Evolutionary conservation across 371 early-diverging fungal species (phyloP).

Genomic region (Homolaphlyctis polyrhiza): DNA sequence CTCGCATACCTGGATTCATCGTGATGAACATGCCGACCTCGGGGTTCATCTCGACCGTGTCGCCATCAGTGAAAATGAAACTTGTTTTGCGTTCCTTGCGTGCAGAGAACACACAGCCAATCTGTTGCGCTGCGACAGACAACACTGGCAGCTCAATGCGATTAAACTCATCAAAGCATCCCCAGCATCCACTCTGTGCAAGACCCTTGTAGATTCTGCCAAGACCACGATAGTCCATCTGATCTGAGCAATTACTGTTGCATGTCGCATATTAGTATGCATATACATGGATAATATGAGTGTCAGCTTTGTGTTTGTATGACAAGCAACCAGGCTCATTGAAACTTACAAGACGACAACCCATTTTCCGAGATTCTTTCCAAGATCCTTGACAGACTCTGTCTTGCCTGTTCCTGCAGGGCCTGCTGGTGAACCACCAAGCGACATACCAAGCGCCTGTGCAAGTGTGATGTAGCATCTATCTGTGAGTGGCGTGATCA

Average conservation of each 20-base stretch:
- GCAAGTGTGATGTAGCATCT: constrained; percentile 57
- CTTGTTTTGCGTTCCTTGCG: constrained; percentile 50
- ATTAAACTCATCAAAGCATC: constrained; percentile 70
- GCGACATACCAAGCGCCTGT: constrained; percentile 63
- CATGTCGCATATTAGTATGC: too few relatives aligned
- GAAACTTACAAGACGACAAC: constrained; percentile 65
- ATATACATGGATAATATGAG: too few relatives aligned
- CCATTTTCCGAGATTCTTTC: constrained; percentile 60
- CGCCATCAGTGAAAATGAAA: constrained; percentile 59
- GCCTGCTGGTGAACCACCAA: constrained; percentile 58
- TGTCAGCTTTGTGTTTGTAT: too few relatives aligned
- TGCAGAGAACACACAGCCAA: constrained; percentile 55
- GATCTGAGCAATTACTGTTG: constrained; percentile 66
- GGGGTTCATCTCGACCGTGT: constrained; percentile 58
- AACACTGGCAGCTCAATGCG: constrained; percentile 62
- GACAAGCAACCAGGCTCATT: too few relatives aligned
- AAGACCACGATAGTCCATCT: constrained; percentile 60
- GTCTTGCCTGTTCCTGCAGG: constrained; percentile 67
- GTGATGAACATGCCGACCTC: constrained; percentile 66
- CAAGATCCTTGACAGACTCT: constrained; percentile 62
- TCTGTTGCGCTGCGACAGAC: constrained; percentile 61
- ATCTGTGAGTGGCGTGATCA: constrained; percentile 61
- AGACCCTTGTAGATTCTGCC: constrained; percentile 64
- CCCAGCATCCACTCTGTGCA: constrained; percentile 56
- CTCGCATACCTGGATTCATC: constrained; percentile 60